Base-by-base conservation (phyloP, 2,329 filamentous ascomycete species). In the Phaeosphaeria sp. region DNA sequence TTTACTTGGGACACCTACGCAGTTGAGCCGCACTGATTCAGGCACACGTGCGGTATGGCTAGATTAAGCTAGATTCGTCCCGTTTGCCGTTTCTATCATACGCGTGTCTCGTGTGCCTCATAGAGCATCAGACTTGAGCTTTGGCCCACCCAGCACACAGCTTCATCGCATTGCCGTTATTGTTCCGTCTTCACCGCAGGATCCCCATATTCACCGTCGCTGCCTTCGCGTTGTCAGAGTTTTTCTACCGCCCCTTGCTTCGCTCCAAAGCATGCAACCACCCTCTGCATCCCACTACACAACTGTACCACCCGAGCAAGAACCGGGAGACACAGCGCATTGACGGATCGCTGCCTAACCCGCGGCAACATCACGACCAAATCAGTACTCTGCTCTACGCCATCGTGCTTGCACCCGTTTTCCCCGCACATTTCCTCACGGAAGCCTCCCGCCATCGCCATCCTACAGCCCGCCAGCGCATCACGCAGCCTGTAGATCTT, bases 221-320 rank as follows among this genome's bases (percentile, higher is more conserved):
- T 39, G 27, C 46, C 25, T 18, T 27, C 51, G 44, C 41, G 21
- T 30, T 58, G 53, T 54, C 46, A 46, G 27, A 33, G 50, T 46
- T 41, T 27, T 55, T 43, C 42, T 41, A 49, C 44, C 44, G 5
- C 52, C 9, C 44, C 18, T 44, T 23, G 21, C 43, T 46, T 43
- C 43, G 11, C 43, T 11, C 47, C 50, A 66, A 63, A 59, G 55
- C 58, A 65, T 65, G 60, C 59, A 62, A 54, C 46, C 42, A 44
- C 39, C 23, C 25, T 10, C 33, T n/a, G 46, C 30, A 50, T 49
- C 52, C 6, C 36, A 50, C 23, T 44, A 42, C 44, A 43, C 47
- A 46, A 53, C 27, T 52, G 52, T 52, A 51, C 49, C 48, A 49
- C 54, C 55, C 22, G 27, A 64, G 43, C 55, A 50, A 25, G 57